Base-by-base conservation (phyloP, 371 early-diverging fungal genomes). In the Circinella minor region DNA sequence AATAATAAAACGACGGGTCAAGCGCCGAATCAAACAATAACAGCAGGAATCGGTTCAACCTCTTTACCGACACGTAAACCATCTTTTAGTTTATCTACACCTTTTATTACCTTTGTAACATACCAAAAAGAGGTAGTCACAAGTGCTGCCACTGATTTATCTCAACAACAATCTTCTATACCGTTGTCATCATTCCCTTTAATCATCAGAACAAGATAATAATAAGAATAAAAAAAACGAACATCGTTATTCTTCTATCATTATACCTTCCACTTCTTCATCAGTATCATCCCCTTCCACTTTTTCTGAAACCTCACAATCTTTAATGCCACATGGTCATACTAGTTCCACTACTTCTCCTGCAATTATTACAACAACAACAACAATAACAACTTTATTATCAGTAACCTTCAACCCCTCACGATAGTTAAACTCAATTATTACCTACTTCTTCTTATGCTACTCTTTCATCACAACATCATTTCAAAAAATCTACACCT, bases 71-170 rank as follows among this genome's bases (percentile, higher is more conserved):
- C 37, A 38, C 43, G 43, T 17, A 46, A 17, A 39, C 62, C 62
- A 27, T 46, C 13, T 9, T 57, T 57, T 36, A 55, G 57, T 55
- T 55, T 57, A 57, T 57, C 57, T 7, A 57, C 57, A n/a, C 57
- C 57, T 27, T 57, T 34, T 1, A 57, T 57, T 4, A 57, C 57
- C 20, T 37, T 34, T 7, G 57, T 34, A n/a, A 57, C 57, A 34
- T 57, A 57, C 4, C 57, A 57, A 57, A 57, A 57, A n/a, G 36
- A 57, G 57, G 57, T 57, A 27, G 57, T 57, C 34, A 57, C 34
- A 6, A 57, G 57, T n/a, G 34, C 57, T 27, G 57, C 57, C 57
- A n/a, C 4, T 7, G 57, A 57, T 34, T 18, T 57, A n/a, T 51
- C 4, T 14, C 7, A 51, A 51, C 51, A 51, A 51, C 51, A 51